A percentile compares a stretch with the other conserved stretches of the same genome.
Conservation (phyloP, 768 basidiomycete genomes). For the Rhizopogon rudus region DNA sequence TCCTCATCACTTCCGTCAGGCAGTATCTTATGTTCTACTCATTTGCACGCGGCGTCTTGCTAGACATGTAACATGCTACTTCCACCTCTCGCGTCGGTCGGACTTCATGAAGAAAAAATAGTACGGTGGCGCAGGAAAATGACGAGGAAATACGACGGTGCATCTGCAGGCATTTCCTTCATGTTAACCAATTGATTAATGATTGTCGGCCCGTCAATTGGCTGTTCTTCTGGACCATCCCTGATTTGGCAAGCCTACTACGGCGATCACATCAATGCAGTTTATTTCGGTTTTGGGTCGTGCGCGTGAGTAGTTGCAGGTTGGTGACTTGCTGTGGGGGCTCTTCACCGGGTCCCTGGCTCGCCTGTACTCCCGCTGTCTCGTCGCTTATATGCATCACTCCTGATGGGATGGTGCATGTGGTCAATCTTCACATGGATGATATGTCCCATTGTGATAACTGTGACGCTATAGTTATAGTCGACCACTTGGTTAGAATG, state of each 20-base stretch:
- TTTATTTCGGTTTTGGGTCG: background rate
- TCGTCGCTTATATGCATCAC: background rate
- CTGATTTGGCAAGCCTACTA: background rate
- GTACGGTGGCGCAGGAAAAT: background rate
- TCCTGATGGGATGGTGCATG: background rate
- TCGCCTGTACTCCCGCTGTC: background rate
- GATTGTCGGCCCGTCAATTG: background rate
- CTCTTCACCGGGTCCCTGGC: background rate
- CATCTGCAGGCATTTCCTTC: background rate
- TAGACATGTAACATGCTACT: constrained; percentile 17
- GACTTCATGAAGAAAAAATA: constrained; percentile 5
- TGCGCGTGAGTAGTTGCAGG: background rate
- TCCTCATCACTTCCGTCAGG: constrained; percentile 19
- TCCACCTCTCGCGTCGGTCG: constrained; percentile 8
- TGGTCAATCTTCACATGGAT: background rate
- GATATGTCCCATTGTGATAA: background rate
- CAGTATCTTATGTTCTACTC: constrained; percentile 26
- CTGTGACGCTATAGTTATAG: background rate
- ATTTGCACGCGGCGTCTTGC: constrained; percentile 11
- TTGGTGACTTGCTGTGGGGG: background rate
- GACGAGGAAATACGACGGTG: background rate
- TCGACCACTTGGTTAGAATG: background rate
- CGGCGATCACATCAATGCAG: background rate
- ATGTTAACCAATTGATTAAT: background rate
- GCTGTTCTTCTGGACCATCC: background rate